A percentile compares a stretch with the other conserved stretches of the same genome.
These are phyloP conservation scores for Fusarium chuoi DNA, from an alignment of 2,329 filamentous ascomycete genomes.

Conservation along the genomic window DNA sequence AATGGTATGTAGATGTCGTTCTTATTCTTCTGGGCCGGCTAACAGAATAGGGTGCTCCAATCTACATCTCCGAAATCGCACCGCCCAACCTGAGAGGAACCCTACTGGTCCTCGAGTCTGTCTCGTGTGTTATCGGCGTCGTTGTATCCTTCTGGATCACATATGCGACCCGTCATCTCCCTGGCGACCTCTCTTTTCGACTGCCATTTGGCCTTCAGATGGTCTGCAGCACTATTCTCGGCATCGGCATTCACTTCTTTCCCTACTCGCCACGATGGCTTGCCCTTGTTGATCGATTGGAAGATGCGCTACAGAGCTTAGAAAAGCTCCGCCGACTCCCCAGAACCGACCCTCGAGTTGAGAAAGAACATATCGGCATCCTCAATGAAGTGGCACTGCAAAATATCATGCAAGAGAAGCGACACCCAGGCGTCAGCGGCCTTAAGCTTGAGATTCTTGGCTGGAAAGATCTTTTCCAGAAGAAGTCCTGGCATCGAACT, in stretches of 20 bases:
- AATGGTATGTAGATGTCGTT: constrained; percentile 42
- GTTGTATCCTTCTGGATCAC: constrained; percentile 64
- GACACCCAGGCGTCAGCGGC: background rate
- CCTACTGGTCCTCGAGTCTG: constrained; percentile 60
- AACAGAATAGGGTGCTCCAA: constrained; percentile 48
- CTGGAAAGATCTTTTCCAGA: constrained; percentile 18
- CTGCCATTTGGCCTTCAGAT: constrained; percentile 49
- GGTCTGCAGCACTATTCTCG: constrained; percentile 39
- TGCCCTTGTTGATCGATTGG: constrained; percentile 51
- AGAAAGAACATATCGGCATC: background rate
- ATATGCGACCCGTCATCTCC: constrained; percentile 59
- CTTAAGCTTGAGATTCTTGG: constrained; percentile 5
- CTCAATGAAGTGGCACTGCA: background rate
- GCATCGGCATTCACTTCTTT: constrained; percentile 55
- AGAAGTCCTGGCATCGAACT: constrained; percentile 2
- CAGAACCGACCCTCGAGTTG: constrained; percentile 53
- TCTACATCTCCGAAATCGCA: constrained; percentile 62
- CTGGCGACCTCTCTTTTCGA: constrained; percentile 54
- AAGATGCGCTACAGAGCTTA: constrained; percentile 52
- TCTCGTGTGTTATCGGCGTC: constrained; percentile 53
- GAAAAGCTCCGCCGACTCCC: constrained; percentile 55
- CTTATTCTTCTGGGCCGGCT: background rate
- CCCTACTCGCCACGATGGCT: constrained; percentile 61
- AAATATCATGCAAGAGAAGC: background rate
- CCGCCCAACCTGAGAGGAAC: constrained; percentile 60